Percentiles rank a stretch among this genome's conserved stretches.
Evolutionary conservation across 257 asterid species (phyloP).

Genomic region (Nicotiana sylvestris): DNA sequence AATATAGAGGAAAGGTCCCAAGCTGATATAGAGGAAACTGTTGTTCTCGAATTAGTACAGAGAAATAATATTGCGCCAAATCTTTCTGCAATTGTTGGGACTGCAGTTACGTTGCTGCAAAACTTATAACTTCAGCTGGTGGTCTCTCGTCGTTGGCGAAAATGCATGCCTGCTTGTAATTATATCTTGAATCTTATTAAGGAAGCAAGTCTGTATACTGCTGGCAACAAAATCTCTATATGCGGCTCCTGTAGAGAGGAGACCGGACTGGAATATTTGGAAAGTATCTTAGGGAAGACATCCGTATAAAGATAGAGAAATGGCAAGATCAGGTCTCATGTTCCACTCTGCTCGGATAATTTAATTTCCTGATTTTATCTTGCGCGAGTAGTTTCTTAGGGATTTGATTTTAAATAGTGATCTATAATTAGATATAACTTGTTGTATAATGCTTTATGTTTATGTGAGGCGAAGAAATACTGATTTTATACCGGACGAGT

Average conservation of each 20-base stretch:
- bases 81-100: conserved; percentile 87
- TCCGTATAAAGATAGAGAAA: not conserved
- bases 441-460: too few relatives aligned
- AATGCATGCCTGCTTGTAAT: conserved; percentile 93
- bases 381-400: too few relatives aligned
- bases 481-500: too few relatives aligned
- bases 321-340: not conserved
- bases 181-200: conserved; percentile 75
- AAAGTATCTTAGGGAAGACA: conserved; percentile 20
- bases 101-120: conserved; percentile 77
- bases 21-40: too few relatives aligned
- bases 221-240: conserved; percentile 85
- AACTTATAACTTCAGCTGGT: conserved; percentile 90
- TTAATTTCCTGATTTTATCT: too few relatives aligned
- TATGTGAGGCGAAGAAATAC: too few relatives aligned
- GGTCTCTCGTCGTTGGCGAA: conserved; percentile 78
- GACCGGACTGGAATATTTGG: conserved; percentile 81
- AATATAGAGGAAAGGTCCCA: too few relatives aligned
- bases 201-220: conserved; percentile 82
- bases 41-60: too few relatives aligned
- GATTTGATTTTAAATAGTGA: too few relatives aligned
- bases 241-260: conserved; percentile 88
- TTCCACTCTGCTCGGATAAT: too few relatives aligned
- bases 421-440: too few relatives aligned
- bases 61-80: conserved; percentile 64